phyloP scores from a whole-genome alignment of 257 asterid species.

The Mitragyna speciosa region DNA sequence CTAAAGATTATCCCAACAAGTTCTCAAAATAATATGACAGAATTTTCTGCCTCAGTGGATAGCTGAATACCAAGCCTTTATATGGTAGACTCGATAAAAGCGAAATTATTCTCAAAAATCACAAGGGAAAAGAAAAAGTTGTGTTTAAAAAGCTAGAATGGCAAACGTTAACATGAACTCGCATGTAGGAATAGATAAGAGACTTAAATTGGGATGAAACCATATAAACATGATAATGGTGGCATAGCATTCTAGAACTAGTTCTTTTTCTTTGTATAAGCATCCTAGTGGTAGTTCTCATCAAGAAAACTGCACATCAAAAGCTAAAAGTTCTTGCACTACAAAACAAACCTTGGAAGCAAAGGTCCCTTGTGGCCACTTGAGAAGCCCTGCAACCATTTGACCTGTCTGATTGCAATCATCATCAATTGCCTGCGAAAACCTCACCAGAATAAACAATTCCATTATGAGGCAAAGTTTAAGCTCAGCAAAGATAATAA shows the following conservation, averaged over 20 bases:
- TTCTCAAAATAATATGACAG: neutral
- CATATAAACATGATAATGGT: neutral
- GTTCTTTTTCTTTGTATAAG: neutral
- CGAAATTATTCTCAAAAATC: neutral
- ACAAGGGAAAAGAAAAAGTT: neutral
- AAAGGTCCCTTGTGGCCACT: constrained; percentile 95
- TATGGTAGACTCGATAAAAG: neutral
- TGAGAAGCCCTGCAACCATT: constrained; percentile 95
- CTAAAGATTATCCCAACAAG: neutral
- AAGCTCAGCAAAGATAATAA: neutral
- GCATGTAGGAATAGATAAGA: neutral
- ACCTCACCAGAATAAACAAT: constrained; percentile 20
- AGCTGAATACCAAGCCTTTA: neutral
- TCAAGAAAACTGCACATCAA: neutral
- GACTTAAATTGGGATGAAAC: neutral
- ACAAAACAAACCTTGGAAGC: constrained; percentile 73
- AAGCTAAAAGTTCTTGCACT: neutral
- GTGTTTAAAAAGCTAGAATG: neutral
- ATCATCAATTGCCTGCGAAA: constrained; percentile 77
- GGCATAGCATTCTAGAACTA: neutral
- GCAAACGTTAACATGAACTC: neutral
- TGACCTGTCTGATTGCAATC: constrained; percentile 94
- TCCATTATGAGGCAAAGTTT: neutral
- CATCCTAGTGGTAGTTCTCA: neutral
- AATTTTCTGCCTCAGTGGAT: neutral